Percentiles rank a stretch among this genome's conserved stretches.
phyloP scores from a whole-genome alignment of 2,329 filamentous ascomycete genomes.

The Aspergillus fischeri region DNA sequence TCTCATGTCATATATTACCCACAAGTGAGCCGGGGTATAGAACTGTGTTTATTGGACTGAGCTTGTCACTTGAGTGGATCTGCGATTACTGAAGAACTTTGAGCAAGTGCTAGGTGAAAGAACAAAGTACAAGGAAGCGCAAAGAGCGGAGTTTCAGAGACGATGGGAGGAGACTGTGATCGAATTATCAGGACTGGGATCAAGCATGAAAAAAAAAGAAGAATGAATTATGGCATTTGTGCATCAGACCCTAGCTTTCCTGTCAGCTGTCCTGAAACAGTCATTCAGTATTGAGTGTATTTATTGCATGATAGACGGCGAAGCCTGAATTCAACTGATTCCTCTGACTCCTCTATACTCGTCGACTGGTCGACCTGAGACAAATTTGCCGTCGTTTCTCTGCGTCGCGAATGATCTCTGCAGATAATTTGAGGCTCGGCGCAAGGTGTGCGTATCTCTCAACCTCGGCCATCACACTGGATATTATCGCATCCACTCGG shows the following conservation, averaged over 20 bases:
- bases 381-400: slow-evolving; percentile 62
- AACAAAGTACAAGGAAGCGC: neutral
- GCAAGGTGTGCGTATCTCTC: slow-evolving; percentile 70
- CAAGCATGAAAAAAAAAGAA: neutral
- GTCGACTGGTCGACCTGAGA: slow-evolving; percentile 18
- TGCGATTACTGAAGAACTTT: neutral
- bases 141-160: neutral
- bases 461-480: slow-evolving; percentile 71
- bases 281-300: neutral
- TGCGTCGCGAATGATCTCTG: slow-evolving; percentile 76
- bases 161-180: neutral
- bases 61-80: neutral
- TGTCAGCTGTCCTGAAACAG: neutral
- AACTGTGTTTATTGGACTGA: neutral
- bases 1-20: neutral
- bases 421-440: slow-evolving; percentile 70
- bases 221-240: neutral
- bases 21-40: neutral
- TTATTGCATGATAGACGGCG: neutral
- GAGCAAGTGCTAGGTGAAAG: neutral
- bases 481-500: slow-evolving; percentile 70
- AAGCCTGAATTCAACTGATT: neutral
- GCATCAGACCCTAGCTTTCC: neutral
- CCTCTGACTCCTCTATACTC: slow-evolving; percentile 4
- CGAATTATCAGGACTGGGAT: neutral